Conservation (phyloP, 305 asterid genomes). For the Plantago lanceolata region DNA sequence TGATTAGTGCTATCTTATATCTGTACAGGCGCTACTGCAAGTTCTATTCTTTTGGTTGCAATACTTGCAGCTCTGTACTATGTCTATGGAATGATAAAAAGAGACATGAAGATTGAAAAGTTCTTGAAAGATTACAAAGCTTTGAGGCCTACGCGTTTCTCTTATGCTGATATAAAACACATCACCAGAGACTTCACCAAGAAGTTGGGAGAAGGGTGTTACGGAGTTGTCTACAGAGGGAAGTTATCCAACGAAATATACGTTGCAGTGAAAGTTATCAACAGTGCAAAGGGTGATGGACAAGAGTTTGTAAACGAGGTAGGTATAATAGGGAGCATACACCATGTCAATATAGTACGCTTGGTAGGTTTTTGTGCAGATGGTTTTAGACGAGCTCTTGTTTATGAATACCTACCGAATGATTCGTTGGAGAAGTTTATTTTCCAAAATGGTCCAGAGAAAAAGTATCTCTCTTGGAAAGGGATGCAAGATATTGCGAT, state of each 20-base stretch:
- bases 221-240: slow-evolving; percentile 34
- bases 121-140: slow-evolving; percentile 30
- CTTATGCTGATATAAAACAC: slow-evolving; percentile 29
- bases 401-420: slow-evolving; percentile 34
- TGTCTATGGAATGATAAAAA: background rate
- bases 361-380: slow-evolving; percentile 40
- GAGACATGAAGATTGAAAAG: background rate
- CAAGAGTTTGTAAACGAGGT: slow-evolving; percentile 42
- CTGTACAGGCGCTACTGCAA: background rate
- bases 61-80: slow-evolving; percentile 1
- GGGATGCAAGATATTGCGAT: slow-evolving; percentile 28
- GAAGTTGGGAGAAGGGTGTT: slow-evolving; percentile 33
- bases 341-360: slow-evolving; percentile 39
- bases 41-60: background rate
- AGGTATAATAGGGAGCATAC: slow-evolving; percentile 32
- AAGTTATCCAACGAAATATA: slow-evolving; percentile 26
- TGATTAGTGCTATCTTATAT: background rate
- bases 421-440: slow-evolving; percentile 27
- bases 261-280: slow-evolving; percentile 35
- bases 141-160: slow-evolving; percentile 35
- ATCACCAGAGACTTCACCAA: slow-evolving; percentile 23
- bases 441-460: background rate
- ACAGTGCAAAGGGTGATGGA: slow-evolving; percentile 29
- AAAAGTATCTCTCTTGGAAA: background rate
- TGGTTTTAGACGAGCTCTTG: slow-evolving; percentile 29